Percentiles rank a stretch among this genome's conserved stretches.
These are phyloP conservation scores for Auxenochlorella protothecoides DNA, from an alignment of 139 green algal species.

Conservation along the genomic window DNA sequence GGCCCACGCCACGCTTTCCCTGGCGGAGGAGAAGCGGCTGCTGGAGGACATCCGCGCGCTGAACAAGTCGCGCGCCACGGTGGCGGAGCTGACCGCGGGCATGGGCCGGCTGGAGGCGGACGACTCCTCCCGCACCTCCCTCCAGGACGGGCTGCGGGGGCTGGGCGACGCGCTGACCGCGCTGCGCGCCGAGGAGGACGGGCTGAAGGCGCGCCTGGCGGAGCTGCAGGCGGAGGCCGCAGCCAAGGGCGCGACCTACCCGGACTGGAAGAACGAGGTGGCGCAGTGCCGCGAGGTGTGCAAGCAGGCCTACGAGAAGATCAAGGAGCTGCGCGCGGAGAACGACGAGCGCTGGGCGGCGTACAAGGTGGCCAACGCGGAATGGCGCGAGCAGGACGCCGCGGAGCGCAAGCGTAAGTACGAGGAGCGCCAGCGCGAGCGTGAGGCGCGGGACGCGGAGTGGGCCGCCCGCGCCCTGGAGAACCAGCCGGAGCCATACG, in stretches of 20 bases:
- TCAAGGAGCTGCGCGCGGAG: conserved; percentile 26
- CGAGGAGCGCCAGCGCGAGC: conserved; percentile 18
- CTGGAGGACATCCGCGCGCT: conserved; percentile 29
- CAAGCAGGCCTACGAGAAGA: conserved; percentile 35
- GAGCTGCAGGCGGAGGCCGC: conserved; percentile 3
- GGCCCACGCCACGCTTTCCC: conserved; percentile 14
- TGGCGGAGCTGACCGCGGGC: conserved; percentile 7
- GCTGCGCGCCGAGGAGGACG: conserved; percentile 18
- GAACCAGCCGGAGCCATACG: conserved; percentile 23
- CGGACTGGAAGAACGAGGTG: background rate
- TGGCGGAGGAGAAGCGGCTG: conserved; percentile 31
- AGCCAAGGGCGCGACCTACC: background rate
- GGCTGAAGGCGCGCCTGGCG: conserved; percentile 5
- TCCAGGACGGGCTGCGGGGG: conserved; percentile 16
- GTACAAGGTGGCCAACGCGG: conserved; percentile 22
- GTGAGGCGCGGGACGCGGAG: conserved; percentile 20
- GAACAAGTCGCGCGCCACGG: conserved; percentile 12
- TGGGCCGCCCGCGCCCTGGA: conserved; percentile 13
- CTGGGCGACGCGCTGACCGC: conserved; percentile 18
- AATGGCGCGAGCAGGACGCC: conserved; percentile 16
- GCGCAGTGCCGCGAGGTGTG: conserved; percentile 18
- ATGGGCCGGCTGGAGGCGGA: conserved; percentile 11
- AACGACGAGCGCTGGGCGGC: conserved; percentile 16
- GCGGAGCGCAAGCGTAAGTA: conserved; percentile 16
- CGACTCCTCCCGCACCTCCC: conserved; percentile 7